These are phyloP conservation scores for Phascolomyces articulosus DNA, from an alignment of 371 early-diverging fungal species.

Conservation along the genomic window DNA sequence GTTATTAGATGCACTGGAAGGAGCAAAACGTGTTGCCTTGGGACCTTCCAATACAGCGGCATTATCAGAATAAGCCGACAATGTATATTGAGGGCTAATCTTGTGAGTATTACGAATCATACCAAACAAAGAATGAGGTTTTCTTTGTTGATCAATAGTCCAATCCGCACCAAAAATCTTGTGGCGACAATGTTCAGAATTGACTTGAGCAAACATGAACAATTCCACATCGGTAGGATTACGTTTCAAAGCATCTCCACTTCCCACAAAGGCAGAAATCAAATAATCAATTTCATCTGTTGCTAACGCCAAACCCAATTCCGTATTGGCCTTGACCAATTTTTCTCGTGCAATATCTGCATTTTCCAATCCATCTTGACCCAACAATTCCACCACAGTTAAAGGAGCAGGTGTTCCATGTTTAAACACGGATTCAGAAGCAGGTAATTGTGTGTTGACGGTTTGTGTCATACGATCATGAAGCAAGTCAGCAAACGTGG, in stretches of 20 bases:
- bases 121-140: constrained; percentile 84
- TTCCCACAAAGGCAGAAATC: constrained; percentile 81
- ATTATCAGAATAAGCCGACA: constrained; percentile 97
- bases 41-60: constrained; percentile 93
- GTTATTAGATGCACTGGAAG: constrained; percentile 46
- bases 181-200: constrained; percentile 98
- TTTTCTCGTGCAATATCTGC: constrained; percentile 61
- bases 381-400: constrained; percentile 68
- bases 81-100: constrained; percentile 73
- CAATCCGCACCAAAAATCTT: constrained; percentile 97
- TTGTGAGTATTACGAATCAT: constrained; percentile 95
- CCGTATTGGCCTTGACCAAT: constrained; percentile 79
- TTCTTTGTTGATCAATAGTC: constrained; percentile 87
- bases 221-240: constrained; percentile 98
- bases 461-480: constrained; percentile 96
- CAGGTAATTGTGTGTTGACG: constrained; percentile 63
- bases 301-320: constrained; percentile 92
- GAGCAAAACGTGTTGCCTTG: constrained; percentile 71
- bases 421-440: constrained; percentile 70
- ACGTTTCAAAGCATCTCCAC: constrained; percentile 58
- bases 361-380: constrained; percentile 18
- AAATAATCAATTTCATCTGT: constrained; percentile 95
- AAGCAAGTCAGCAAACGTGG: constrained; percentile 57
- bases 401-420: constrained; percentile 79
- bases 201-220: constrained; percentile 99